Evolutionary conservation across 2,329 filamentous ascomycete species (phyloP), one percentile per base, ranked within the genome.

Genomic region (Beauveria scarabaeidicola): DNA sequence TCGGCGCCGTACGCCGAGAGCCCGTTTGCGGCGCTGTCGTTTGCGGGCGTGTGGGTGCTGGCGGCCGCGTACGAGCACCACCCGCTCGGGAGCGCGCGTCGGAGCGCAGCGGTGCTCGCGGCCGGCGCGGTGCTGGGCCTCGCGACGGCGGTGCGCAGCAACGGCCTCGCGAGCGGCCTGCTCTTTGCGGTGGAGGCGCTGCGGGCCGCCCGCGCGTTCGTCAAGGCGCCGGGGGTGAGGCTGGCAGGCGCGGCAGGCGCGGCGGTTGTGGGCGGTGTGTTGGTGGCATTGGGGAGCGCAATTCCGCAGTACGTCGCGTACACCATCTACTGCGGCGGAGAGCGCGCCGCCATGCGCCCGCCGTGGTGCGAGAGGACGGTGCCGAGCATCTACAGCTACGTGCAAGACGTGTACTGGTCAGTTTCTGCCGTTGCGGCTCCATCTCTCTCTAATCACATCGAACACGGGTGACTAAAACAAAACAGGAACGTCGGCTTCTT

Each of bases 321-420:
- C 72, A 70, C 72, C 54, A 80, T 83, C 44, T 97, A 87, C 71
- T 96, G 91, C 67, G 62, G 65, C 41, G 60, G 62, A 15, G 19
- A 66, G 66, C 8, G 68, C 68, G 61, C 62, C 5, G 32, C 32
- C 13, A 10, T 76, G 58, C 77, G 89, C 60, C 82, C 85, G 5
- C 82, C 85, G 4, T 99, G 94, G 94, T 99, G 94, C 71, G 69
- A 73, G 21, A 79, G 77, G 19, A 70, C 74, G n/a, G 63, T 92
- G 13, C 94, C 94, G 4, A 96, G 91, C 70, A 92, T 99, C 62
- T 97, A 96, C 73, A 81, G 85, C 0, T 97, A 89, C 78, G 93
- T 97, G 2, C 94, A 99, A 70, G 79, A 80, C 50, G 79, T 89
- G 67, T 97, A 99, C 73, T 99, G 94, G 92, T 96, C 80, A 72